Evolutionary conservation across 2,329 filamentous ascomycete species (phyloP).

Genomic region (Gnomoniopsis sp.): DNA sequence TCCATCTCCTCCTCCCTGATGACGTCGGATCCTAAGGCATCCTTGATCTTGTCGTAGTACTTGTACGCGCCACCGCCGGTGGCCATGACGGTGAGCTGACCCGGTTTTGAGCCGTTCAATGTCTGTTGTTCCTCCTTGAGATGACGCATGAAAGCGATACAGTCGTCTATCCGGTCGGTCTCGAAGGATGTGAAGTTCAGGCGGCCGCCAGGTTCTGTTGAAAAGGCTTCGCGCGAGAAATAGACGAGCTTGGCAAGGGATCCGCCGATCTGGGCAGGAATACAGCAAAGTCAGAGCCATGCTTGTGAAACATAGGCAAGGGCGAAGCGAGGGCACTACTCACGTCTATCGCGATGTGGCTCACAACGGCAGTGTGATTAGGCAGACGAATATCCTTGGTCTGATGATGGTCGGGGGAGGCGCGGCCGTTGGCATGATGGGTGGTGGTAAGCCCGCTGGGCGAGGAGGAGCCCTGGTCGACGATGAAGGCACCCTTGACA

Average conservation of each 20-base stretch:
- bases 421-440: slow-evolving; percentile 36
- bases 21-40: slow-evolving; percentile 82
- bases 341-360: slow-evolving; percentile 95
- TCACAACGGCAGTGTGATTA: slow-evolving; percentile 91
- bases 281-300: neutral
- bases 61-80: slow-evolving; percentile 96
- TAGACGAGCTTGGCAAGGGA: slow-evolving; percentile 96
- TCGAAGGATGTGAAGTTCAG: slow-evolving; percentile 96
- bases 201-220: slow-evolving; percentile 77
- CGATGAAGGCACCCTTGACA: slow-evolving; percentile 93
- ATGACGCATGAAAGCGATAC: slow-evolving; percentile 85
- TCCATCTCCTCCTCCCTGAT: slow-evolving; percentile 97
- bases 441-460: slow-evolving; percentile 32
- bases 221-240: slow-evolving; percentile 84
- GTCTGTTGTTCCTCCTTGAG: slow-evolving; percentile 78
- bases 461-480: slow-evolving; percentile 69
- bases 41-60: slow-evolving; percentile 87
- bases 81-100: slow-evolving; percentile 86
- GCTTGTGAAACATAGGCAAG: neutral
- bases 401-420: slow-evolving; percentile 56
- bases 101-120: slow-evolving; percentile 67
- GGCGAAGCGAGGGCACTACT: slow-evolving; percentile 34
- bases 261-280: slow-evolving; percentile 72
- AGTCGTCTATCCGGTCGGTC: slow-evolving; percentile 89
- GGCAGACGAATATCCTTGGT: slow-evolving; percentile 94